These are phyloP conservation scores for Crithidia brevicula DNA, from an alignment of 208 protist genomes.

Conservation along the genomic window DNA sequence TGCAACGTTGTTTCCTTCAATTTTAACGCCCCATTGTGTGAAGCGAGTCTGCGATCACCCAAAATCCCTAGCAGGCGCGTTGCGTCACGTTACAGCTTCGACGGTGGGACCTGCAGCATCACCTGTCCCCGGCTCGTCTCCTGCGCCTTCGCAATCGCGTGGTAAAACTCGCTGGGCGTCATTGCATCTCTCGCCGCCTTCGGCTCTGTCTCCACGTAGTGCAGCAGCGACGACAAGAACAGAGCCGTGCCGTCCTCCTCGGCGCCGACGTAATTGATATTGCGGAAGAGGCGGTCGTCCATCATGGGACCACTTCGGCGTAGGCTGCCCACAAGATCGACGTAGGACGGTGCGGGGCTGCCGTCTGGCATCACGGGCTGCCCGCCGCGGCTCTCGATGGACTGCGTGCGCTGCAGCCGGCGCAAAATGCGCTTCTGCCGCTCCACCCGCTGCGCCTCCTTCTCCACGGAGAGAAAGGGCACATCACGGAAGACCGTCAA, in stretches of 20 bases:
- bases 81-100: slow-evolving; percentile 43
- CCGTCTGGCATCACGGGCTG: slow-evolving; percentile 48
- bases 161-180: slow-evolving; percentile 27
- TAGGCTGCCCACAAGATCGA: slow-evolving; percentile 32
- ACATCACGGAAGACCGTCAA: slow-evolving; percentile 79
- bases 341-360: slow-evolving; percentile 44
- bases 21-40: no score
- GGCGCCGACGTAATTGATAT: slow-evolving; percentile 76
- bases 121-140: slow-evolving; percentile 23
- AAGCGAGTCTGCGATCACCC: no score
- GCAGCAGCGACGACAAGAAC: slow-evolving; percentile 62
- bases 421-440: slow-evolving; percentile 69
- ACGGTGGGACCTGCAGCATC: slow-evolving; percentile 1
- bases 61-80: no score
- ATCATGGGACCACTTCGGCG: slow-evolving; percentile 69
- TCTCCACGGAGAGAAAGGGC: slow-evolving; percentile 80
- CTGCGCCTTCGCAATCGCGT: slow-evolving; percentile 34
- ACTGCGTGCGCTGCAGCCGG: slow-evolving; percentile 38
- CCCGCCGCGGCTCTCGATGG: slow-evolving; percentile 24
- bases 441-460: slow-evolving; percentile 56
- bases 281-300: slow-evolving; percentile 71
- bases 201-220: slow-evolving; percentile 22
- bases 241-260: slow-evolving; percentile 77
- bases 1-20: no score
- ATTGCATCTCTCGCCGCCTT: not conserved